A percentile compares a stretch with the other conserved stretches of the same genome.
Evolutionary conservation across 83 land plant genomes (phyloP).

Genomic region (Isoetes engelmannii): DNA sequence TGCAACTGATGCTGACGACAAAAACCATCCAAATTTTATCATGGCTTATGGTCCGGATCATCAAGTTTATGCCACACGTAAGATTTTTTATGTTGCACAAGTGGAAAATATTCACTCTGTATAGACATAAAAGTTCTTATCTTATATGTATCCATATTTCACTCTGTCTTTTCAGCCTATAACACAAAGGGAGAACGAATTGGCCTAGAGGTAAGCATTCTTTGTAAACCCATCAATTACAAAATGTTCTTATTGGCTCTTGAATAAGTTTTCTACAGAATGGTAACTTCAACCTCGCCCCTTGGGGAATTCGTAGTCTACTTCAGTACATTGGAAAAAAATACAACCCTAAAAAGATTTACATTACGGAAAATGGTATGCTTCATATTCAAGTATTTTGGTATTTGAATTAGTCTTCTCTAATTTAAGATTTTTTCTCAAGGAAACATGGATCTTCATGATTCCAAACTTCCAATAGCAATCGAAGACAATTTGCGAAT

Average conservation of each 20-base stretch:
- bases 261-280: background rate
- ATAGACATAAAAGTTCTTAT: background rate
- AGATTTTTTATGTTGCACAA: background rate
- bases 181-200: background rate
- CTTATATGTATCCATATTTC: background rate
- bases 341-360: background rate
- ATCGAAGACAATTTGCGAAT: background rate
- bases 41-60: background rate
- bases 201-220: constrained; percentile 4
- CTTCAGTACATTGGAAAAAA: background rate
- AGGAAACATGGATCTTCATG: background rate
- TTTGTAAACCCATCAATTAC: background rate
- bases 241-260: background rate
- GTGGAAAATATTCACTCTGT: background rate
- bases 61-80: background rate
- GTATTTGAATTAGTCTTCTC: background rate
- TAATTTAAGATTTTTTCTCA: background rate
- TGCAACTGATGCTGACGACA: background rate
- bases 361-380: constrained; percentile 6
- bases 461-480: background rate
- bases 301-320: constrained; percentile 7
- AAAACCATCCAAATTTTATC: background rate
- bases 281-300: background rate
- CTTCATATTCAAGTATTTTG: background rate
- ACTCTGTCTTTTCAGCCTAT: background rate